Evolutionary conservation across 352 stramenopile species (phyloP).

Genomic region (Discostella stelligera): DNA sequence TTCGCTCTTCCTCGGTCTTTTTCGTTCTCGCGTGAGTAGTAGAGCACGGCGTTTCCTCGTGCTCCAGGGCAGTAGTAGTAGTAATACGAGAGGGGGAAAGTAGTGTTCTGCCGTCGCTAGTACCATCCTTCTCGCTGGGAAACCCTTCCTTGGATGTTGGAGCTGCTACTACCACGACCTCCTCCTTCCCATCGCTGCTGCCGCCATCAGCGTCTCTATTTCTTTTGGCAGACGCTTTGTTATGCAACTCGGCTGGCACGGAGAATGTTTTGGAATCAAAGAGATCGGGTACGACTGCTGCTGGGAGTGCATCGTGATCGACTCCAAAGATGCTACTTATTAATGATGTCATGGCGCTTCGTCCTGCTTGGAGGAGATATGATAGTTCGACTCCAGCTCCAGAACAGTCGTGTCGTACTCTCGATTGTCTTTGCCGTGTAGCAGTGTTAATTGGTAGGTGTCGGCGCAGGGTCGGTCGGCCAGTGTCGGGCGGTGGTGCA

Average conservation of each 20-base stretch:
- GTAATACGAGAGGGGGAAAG: too few species aligned
- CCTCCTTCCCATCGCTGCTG: background rate
- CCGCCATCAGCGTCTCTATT: constrained; percentile 1
- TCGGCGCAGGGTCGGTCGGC: too few species aligned
- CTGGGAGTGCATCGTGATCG: too few species aligned
- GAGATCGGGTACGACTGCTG: constrained; percentile 7
- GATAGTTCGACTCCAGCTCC: too few species aligned
- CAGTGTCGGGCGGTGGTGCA: too few species aligned
- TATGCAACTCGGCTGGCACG: constrained; percentile 13
- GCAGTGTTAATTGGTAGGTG: background rate
- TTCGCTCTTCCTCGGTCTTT: constrained; percentile 23
- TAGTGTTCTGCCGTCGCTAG: background rate
- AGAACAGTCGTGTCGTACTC: too few species aligned
- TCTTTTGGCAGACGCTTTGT: background rate
- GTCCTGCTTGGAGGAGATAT: background rate
- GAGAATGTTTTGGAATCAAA: constrained; percentile 13
- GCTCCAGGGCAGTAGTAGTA: background rate
- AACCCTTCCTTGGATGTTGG: background rate
- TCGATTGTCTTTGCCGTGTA: too few species aligned
- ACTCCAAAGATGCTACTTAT: constrained; percentile 43
- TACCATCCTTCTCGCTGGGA: background rate
- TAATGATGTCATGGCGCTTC: constrained; percentile 31
- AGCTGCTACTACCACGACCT: background rate
- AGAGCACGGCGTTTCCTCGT: background rate
- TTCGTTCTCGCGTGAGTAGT: background rate